Evolutionary conservation across 2,329 filamentous ascomycete genomes (phyloP).

Genomic region (Talaromyces funiculosus): DNA sequence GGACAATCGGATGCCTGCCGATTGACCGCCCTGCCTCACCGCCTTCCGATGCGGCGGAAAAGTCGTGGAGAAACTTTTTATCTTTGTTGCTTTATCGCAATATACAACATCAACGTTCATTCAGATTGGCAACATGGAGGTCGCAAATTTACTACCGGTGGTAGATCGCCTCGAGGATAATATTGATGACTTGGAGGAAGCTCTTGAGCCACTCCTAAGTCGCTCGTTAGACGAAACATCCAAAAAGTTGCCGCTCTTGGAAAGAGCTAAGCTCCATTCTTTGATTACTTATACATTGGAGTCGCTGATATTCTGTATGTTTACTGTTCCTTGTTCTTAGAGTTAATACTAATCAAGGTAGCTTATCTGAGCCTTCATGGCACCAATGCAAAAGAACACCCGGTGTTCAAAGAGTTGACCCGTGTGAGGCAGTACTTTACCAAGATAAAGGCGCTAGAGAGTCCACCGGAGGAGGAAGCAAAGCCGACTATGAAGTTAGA

Average conservation of each 20-base stretch:
- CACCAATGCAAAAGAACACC: slow-evolving; percentile 73
- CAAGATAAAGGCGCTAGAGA: slow-evolving; percentile 78
- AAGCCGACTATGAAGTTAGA: slow-evolving; percentile 58
- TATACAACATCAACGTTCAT: slow-evolving; percentile 1
- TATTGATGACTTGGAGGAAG: slow-evolving; percentile 71
- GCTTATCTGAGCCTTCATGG: slow-evolving; percentile 75
- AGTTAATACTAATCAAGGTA: slow-evolving; percentile 23
- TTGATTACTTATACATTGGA: slow-evolving; percentile 83
- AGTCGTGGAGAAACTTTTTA: slow-evolving; percentile 1
- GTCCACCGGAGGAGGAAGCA: slow-evolving; percentile 50
- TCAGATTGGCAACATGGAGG: slow-evolving; percentile 44
- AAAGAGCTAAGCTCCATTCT: slow-evolving; percentile 92
- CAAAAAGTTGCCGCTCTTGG: slow-evolving; percentile 79
- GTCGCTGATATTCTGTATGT: slow-evolving; percentile 76
- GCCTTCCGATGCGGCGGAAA: slow-evolving; percentile 7
- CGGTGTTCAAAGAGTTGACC: slow-evolving; percentile 77
- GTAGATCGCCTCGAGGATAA: slow-evolving; percentile 70
- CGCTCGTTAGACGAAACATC: slow-evolving; percentile 61
- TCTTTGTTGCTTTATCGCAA: not conserved
- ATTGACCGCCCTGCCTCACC: slow-evolving; percentile 9
- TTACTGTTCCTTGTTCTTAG: not conserved
- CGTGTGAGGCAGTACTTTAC: slow-evolving; percentile 86
- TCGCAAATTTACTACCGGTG: slow-evolving; percentile 57
- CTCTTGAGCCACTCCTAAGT: slow-evolving; percentile 66
- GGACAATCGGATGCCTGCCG: not conserved